Base-by-base conservation (phyloP, 2,329 filamentous ascomycete genomes). In the Penicillium paneum region DNA sequence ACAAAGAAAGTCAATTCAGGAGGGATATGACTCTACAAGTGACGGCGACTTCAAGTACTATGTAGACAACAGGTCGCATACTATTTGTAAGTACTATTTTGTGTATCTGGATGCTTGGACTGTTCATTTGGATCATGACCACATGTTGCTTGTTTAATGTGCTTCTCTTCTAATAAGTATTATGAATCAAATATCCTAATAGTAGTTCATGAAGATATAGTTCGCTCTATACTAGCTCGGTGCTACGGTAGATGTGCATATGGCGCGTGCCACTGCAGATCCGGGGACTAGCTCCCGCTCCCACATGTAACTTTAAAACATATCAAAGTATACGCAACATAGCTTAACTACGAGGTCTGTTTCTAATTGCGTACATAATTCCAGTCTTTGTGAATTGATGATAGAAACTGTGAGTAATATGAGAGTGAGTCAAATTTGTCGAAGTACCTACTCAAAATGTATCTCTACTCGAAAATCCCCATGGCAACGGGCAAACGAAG, bases 191-290 rank as follows among this genome's bases (percentile, higher is more conserved):
- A 6, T 43, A 15, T 6, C 3, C 3, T 44, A 17, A 21, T 44
- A 19, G 2, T 44, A 19, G 2, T 1, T 15, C 13, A 15, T 24
- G 2, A 32, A 11, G 5, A 32, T n/a, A 32, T 15, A 13, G 10
- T 44, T 24, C 42, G 5, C 32, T 34, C 8, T n/a, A 17, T 31
- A 17, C 17, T 31, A 15, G 17, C 15, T 43, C 17, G 32, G 29
- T 34, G 12, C 29, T 24, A 44, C 13, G 7, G 15, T 10, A 10
- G 10, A 13, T 19, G 5, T 2, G 24, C 21, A 3, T n/a, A 21
- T 12, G 13, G 17, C 49, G 46, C 41, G 49, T 52, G 44, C 44
- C 29, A 12, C 45, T 49, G 38, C 31, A 26, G 31, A 53, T 53
- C 51, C 5, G 35, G 44, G 43, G 38, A 5, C 31, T 53, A 48